Evolutionary conservation across 768 basidiomycete genomes (phyloP).

Genomic region (Lentinus brumalis): DNA sequence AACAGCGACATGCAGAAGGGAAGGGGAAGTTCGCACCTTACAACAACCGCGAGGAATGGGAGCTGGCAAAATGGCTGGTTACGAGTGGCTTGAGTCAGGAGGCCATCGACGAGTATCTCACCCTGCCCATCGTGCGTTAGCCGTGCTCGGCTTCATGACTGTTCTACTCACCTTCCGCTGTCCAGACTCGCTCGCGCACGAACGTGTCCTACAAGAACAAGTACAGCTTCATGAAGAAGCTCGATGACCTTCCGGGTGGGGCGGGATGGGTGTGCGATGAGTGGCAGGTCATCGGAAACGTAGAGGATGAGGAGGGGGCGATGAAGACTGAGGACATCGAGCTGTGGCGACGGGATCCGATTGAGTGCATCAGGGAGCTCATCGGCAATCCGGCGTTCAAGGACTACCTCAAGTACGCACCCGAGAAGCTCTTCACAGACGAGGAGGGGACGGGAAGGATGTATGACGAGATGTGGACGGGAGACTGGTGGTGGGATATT

Average conservation of each 20-base stretch:
- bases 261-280: slow-evolving; percentile 28
- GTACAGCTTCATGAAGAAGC: slow-evolving; percentile 24
- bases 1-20: neutral
- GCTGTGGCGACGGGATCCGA: slow-evolving; percentile 28
- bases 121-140: slow-evolving; percentile 31
- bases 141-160: neutral
- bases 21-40: slow-evolving; percentile 27
- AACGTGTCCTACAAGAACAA: slow-evolving; percentile 31
- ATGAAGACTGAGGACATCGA: slow-evolving; percentile 18
- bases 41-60: slow-evolving; percentile 33
- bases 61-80: slow-evolving; percentile 37
- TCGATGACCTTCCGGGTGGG: slow-evolving; percentile 31
- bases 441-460: slow-evolving; percentile 23
- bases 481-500: slow-evolving; percentile 29
- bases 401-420: slow-evolving; percentile 30
- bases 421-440: slow-evolving; percentile 10
- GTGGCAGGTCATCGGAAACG: slow-evolving; percentile 15
- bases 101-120: slow-evolving; percentile 35
- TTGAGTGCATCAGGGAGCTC: slow-evolving; percentile 32
- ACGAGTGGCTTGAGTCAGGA: slow-evolving; percentile 28
- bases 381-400: slow-evolving; percentile 33
- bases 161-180: neutral
- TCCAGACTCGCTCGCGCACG: slow-evolving; percentile 19
- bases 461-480: slow-evolving; percentile 27
- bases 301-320: slow-evolving; percentile 13